A percentile compares a stretch with the other conserved stretches of the same genome.
Evolutionary conservation across 495 filamentous ascomycete species (phyloP).

Genomic region (Annulohypoxylon maeteangense): DNA sequence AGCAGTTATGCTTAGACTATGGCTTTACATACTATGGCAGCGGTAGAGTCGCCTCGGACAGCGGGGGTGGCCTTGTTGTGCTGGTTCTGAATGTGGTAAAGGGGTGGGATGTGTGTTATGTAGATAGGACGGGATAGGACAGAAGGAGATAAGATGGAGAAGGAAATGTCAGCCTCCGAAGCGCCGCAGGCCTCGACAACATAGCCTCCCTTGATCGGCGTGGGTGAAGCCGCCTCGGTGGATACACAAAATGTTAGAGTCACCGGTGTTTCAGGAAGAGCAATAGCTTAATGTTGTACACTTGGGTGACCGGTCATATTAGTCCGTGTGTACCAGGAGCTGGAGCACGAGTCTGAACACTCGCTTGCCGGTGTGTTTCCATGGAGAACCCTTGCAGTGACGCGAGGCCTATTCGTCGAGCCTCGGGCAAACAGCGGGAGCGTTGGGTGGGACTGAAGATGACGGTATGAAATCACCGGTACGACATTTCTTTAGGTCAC

Average conservation of each 20-base stretch:
- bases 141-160: neutral
- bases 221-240: slow-evolving; percentile 16
- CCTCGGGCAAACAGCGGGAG: slow-evolving; percentile 26
- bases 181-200: slow-evolving; percentile 1
- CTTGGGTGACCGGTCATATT: slow-evolving; percentile 1
- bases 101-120: neutral
- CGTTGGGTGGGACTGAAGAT: slow-evolving; percentile 22
- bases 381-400: slow-evolving; percentile 34
- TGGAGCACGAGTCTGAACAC: slow-evolving; percentile 10
- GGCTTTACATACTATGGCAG: slow-evolving; percentile 22
- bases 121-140: neutral
- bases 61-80: slow-evolving; percentile 14
- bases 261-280: slow-evolving; percentile 35
- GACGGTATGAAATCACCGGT: slow-evolving; percentile 15
- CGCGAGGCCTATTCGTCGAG: slow-evolving; percentile 30
- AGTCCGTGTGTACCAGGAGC: slow-evolving; percentile 6
- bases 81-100: neutral
- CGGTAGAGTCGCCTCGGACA: neutral
- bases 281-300: neutral
- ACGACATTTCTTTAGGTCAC: slow-evolving; percentile 8
- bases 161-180: neutral
- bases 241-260: slow-evolving; percentile 27
- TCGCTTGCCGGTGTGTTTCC: slow-evolving; percentile 15
- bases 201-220: slow-evolving; percentile 42
- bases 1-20: slow-evolving; percentile 27